Evolutionary conservation across 108 stramenopile species (phyloP).

Genomic region (Cyclotella atomus): DNA sequence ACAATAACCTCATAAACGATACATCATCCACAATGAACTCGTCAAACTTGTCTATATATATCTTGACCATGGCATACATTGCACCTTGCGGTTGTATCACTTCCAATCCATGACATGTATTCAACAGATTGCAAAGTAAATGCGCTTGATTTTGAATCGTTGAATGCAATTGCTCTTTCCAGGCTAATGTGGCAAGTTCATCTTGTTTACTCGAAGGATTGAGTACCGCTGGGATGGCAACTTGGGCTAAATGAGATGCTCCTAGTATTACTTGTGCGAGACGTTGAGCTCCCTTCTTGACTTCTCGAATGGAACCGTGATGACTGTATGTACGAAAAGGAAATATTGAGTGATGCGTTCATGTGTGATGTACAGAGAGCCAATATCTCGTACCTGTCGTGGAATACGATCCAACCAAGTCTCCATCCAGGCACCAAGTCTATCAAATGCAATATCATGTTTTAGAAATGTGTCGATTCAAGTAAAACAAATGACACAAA

Average conservation of each 20-base stretch:
- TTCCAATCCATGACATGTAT: conserved; percentile 65
- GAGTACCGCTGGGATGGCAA: conserved; percentile 76
- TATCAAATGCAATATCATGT: background rate
- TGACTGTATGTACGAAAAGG: conserved; percentile 13
- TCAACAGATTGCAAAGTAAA: conserved; percentile 55
- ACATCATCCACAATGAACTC: conserved; percentile 65
- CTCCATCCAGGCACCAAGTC: conserved; percentile 93
- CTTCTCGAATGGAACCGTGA: conserved; percentile 62
- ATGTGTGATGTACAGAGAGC: no score
- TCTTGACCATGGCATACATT: conserved; percentile 89
- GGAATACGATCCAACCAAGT: conserved; percentile 86
- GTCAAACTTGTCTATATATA: conserved; percentile 57
- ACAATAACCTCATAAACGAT: conserved; percentile 71
- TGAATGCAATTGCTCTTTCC: conserved; percentile 65
- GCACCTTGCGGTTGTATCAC: conserved; percentile 81
- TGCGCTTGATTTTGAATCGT: conserved; percentile 70
- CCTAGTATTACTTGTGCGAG: conserved; percentile 89
- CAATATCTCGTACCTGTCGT: conserved; percentile 77
- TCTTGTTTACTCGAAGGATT: conserved; percentile 49
- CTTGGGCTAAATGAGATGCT: conserved; percentile 80
- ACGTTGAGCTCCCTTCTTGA: conserved; percentile 72
- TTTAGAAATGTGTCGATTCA: background rate
- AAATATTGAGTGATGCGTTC: background rate
- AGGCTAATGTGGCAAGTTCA: conserved; percentile 41
- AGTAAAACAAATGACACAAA: background rate